These are phyloP conservation scores for Nasturtium officinale DNA, from an alignment of 345 rosid genomes.

Conservation along the genomic window DNA sequence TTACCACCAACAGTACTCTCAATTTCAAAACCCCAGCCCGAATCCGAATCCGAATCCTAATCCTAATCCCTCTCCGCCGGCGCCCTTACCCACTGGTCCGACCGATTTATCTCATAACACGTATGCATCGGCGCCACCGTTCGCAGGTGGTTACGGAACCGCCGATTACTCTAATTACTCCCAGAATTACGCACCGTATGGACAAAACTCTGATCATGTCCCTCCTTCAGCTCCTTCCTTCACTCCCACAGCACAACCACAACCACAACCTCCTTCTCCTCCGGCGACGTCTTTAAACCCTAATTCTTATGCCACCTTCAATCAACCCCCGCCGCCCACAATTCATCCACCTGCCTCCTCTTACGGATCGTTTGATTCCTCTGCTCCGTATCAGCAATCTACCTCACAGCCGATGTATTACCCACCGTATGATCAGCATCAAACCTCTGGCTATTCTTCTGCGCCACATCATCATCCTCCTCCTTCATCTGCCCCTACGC, in stretches of 20 bases:
- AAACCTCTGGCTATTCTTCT: conserved; percentile 45
- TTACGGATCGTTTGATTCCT: conserved; percentile 68
- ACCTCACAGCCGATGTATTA: conserved; percentile 53
- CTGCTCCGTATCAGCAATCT: conserved; percentile 60
- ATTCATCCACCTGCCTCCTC: conserved; percentile 43
- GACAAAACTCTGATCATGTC: conserved; percentile 59
- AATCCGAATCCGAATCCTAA: conserved; percentile 54
- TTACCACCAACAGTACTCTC: conserved; percentile 55
- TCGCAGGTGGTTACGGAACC: conserved; percentile 50
- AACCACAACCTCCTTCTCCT: conserved; percentile 41
- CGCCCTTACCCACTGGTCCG: conserved; percentile 36
- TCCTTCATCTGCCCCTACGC: conserved; percentile 21
- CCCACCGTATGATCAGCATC: conserved; percentile 68
- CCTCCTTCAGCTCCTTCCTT: conserved; percentile 79
- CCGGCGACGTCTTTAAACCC: conserved; percentile 42
- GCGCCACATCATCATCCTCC: conserved; percentile 48
- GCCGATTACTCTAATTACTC: conserved; percentile 61
- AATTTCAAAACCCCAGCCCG: conserved; percentile 52
- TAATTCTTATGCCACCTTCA: conserved; percentile 46
- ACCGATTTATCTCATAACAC: conserved; percentile 53
- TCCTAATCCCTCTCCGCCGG: conserved; percentile 50
- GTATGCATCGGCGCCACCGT: conserved; percentile 91
- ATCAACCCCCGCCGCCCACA: conserved; percentile 45
- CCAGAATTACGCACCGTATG: conserved; percentile 54
- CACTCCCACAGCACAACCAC: conserved; percentile 42